Evolutionary conservation across 129 eudicot species (phyloP).

Genomic region (Chrysanthemum lavandulifolium): DNA sequence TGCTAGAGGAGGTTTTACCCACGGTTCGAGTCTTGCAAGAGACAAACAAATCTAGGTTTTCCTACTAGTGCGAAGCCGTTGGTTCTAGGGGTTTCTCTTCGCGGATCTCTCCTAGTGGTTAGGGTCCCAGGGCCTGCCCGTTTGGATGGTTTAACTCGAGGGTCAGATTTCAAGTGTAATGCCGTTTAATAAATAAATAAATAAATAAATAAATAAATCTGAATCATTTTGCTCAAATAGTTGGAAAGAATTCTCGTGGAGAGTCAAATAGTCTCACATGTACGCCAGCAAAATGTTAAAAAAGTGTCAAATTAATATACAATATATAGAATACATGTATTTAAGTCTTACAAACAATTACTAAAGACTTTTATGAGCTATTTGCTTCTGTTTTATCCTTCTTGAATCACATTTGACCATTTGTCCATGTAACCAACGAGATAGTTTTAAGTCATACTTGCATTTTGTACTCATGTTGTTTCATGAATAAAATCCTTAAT

Average conservation of each 20-base stretch:
- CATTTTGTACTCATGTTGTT: too few relatives aligned
- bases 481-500: not conserved
- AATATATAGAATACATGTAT: not conserved
- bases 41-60: too few relatives aligned
- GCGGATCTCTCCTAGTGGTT: too few relatives aligned
- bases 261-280: conserved; percentile 48
- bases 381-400: not conserved
- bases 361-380: not conserved
- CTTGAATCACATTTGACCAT: not conserved
- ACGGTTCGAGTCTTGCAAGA: too few relatives aligned
- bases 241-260: conserved; percentile 66
- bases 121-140: too few relatives aligned
- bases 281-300: conserved; percentile 49
- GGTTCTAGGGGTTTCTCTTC: too few relatives aligned
- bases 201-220: too few relatives aligned
- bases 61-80: too few relatives aligned
- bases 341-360: not conserved
- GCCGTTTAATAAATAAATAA: too few relatives aligned
- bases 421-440: not conserved
- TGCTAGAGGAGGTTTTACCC: too few relatives aligned
- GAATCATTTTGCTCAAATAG: conserved; percentile 83
- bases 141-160: too few relatives aligned
- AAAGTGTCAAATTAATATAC: not conserved
- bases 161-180: too few relatives aligned
- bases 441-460: not conserved